Conservation (phyloP, 495 filamentous ascomycete genomes). For the Neurospora terricola region DNA sequence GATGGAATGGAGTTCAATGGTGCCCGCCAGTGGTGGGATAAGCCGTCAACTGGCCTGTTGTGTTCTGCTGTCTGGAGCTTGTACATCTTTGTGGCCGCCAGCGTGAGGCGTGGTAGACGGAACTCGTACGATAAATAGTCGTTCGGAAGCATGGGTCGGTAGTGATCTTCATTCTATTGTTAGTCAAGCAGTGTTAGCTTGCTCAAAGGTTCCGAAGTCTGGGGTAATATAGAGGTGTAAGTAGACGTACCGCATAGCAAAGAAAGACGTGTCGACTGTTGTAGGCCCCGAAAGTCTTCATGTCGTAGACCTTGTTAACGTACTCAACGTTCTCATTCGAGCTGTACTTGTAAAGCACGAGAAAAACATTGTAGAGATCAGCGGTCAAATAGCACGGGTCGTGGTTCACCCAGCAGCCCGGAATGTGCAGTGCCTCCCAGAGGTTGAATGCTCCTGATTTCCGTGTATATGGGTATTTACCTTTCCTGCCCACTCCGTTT, state of each 20-base stretch:
- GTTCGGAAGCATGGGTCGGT: conserved; percentile 18
- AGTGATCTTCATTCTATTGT: conserved; percentile 11
- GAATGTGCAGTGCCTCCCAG: conserved; percentile 17
- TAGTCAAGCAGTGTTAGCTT: not conserved
- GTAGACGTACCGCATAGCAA: conserved; percentile 7
- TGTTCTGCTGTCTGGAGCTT: not conserved
- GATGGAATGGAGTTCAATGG: not conserved
- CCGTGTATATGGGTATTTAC: not conserved
- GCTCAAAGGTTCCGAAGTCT: not conserved
- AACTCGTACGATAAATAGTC: conserved; percentile 16
- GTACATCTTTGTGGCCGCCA: conserved; percentile 8
- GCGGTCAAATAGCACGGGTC: conserved; percentile 17
- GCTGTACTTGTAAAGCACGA: conserved; percentile 16
- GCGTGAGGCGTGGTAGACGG: conserved; percentile 14
- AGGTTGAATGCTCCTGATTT: conserved; percentile 2
- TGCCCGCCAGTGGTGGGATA: conserved; percentile 4
- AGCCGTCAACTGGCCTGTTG: not conserved
- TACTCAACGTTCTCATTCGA: not conserved
- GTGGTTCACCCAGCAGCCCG: conserved; percentile 11
- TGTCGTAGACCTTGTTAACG: conserved; percentile 9
- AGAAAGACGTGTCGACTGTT: conserved; percentile 21
- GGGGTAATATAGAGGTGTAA: not conserved
- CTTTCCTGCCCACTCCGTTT: not conserved
- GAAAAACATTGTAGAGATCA: conserved; percentile 13
- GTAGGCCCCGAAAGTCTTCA: conserved; percentile 15